These are phyloP conservation scores for Suhomyces anneliseae DNA, from an alignment of 1,139 yeast genomes.

Conservation along the genomic window DNA sequence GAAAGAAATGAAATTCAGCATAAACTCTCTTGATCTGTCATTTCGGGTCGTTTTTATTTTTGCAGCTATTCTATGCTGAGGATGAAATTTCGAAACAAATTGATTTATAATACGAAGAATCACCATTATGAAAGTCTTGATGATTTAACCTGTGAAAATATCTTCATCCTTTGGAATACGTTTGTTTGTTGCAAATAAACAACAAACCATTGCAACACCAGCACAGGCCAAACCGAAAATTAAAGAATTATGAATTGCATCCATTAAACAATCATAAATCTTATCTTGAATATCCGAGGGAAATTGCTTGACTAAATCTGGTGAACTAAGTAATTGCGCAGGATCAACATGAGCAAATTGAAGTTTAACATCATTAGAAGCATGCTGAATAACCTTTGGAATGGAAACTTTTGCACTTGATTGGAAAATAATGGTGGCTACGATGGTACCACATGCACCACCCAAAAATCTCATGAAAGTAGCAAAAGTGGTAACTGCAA, in stretches of 20 bases:
- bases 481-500: constrained; percentile 20
- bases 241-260: constrained; percentile 38
- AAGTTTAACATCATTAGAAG: constrained; percentile 5
- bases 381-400: constrained; percentile 7
- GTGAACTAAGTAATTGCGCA: constrained; percentile 6
- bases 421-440: constrained; percentile 19
- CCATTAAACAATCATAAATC: constrained; percentile 34
- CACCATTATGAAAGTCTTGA: too few relatives aligned
- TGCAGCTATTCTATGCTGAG: too few relatives aligned
- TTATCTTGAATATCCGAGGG: constrained; percentile 20
- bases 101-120: too few relatives aligned
- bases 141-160: constrained; percentile 6
- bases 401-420: constrained; percentile 5
- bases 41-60: too few relatives aligned
- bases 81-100: too few relatives aligned
- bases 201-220: constrained; percentile 26
- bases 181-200: constrained; percentile 21
- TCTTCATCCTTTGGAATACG: constrained; percentile 19
- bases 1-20: too few relatives aligned
- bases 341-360: constrained; percentile 18
- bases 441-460: constrained; percentile 19
- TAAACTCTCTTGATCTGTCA: too few relatives aligned
- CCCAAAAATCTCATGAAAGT: constrained; percentile 21
- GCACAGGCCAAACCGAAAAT: constrained; percentile 40
- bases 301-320: constrained; percentile 15